Evolutionary conservation across 2,329 filamentous ascomycete genomes (phyloP).

Genomic region (Colletotrichum gloeosporioides): DNA sequence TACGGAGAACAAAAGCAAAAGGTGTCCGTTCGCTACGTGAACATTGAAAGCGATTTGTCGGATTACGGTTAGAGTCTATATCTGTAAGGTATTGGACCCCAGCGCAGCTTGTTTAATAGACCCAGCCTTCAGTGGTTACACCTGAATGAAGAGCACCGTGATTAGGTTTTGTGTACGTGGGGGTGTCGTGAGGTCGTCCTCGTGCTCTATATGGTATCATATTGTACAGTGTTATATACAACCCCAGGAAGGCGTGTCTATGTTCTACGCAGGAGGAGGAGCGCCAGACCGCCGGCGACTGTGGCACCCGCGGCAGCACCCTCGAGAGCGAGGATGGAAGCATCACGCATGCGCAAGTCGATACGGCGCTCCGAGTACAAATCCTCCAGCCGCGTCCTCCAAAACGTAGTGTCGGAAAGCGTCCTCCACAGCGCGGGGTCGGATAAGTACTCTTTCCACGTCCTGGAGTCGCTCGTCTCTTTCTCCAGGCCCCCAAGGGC

Average conservation of each 20-base stretch:
- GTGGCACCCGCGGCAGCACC: conserved; percentile 70
- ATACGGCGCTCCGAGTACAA: conserved; percentile 71
- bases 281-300: conserved; percentile 58
- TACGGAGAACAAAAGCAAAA: not conserved
- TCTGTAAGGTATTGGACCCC: not conserved
- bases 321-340: conserved; percentile 73
- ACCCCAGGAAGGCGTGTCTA: conserved; percentile 24
- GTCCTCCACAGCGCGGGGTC: conserved; percentile 36
- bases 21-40: conserved; percentile 8
- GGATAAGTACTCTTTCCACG: conserved; percentile 49
- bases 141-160: not conserved
- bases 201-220: conserved; percentile 22
- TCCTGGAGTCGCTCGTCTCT: conserved; percentile 15
- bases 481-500: not conserved
- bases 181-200: not conserved
- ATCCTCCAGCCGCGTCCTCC: conserved; percentile 58
- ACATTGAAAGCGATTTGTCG: conserved; percentile 9
- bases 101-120: conserved; percentile 20
- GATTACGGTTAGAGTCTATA: conserved; percentile 6
- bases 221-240: conserved; percentile 21
- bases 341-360: conserved; percentile 70
- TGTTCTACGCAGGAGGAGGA: conserved; percentile 50
- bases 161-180: not conserved
- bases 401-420: conserved; percentile 26
- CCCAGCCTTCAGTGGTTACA: not conserved